Evolutionary conservation across 1,139 yeast genomes (phyloP), one percentile per base, ranked within the genome.

Genomic region (Zygosaccharomyces sapae): DNA sequence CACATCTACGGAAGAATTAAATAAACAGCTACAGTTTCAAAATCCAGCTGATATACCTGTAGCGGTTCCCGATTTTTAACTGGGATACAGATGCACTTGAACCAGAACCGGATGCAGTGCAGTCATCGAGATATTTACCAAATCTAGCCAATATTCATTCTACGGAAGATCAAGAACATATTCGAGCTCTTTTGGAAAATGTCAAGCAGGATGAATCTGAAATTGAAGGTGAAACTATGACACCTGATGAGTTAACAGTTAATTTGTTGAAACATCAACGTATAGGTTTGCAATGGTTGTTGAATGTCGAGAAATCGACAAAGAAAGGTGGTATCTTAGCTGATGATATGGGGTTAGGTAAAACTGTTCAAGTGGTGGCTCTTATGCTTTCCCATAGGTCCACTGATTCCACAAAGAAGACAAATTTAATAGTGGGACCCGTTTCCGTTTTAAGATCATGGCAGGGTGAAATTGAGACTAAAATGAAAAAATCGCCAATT

Each of bases 331-430:
- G 96, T 1, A 75, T 89, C 27, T 69, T 89, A 36, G 96, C 96
- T 0, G 97, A 89, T 68, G 96, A 86, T 69, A 89, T 89, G 97
- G 97, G 96, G 30, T 70, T 89, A 29, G 97, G 96, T 51, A 90
- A 89, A 65, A 89, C 97, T 0, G 81, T 89, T 37, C 97, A 89
- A 67, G 78, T 88, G 2, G 72, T 87, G 40, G 80, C 95, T 0
- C 65, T 87, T 41, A 80, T 88, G 58, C 61, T 86, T 49, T 74
- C 84, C 2, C 74, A 78, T 59, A 71, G 70, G 48, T 72, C 84
- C 0, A 49, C 56, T 10, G 67, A 69, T 24, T 58, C 43, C 6
- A 53, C 52, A 2, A 29, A 46, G 25, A 80, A 76, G 55, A 80
- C 92, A 0, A 87, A 83, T n/a, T 69, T 90, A 47, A 76, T 90